Percentiles rank a stretch among this genome's conserved stretches.
phyloP scores from a whole-genome alignment of 2,329 filamentous ascomycete genomes.

The Aspergillus ustus region DNA sequence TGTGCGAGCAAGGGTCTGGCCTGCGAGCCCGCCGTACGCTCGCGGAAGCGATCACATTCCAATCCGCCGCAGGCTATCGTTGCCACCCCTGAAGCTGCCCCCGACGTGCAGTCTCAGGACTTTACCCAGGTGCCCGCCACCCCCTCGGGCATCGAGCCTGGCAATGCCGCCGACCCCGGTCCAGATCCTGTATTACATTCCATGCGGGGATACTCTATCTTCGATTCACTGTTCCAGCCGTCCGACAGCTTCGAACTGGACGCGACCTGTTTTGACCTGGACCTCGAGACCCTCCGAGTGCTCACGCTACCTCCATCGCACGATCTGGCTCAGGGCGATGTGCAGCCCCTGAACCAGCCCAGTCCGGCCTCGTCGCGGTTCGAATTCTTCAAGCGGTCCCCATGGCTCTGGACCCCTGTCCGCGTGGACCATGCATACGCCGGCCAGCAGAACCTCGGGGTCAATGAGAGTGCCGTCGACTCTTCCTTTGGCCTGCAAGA shows the following conservation, averaged over 20 bases:
- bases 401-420: constrained; percentile 8
- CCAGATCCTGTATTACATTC: too few species aligned
- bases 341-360: neutral
- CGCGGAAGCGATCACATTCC: too few species aligned
- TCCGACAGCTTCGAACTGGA: neutral
- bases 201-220: too few species aligned
- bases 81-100: too few species aligned
- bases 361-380: constrained; percentile 2
- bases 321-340: too few species aligned
- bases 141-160: too few species aligned
- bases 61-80: too few species aligned
- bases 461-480: constrained; percentile 1
- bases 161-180: too few species aligned
- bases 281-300: constrained; percentile 6
- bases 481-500: neutral
- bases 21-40: neutral
- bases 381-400: constrained; percentile 4
- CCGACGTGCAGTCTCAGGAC: too few species aligned
- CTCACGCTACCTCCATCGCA: neutral
- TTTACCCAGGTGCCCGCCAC: too few species aligned
- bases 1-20: neutral
- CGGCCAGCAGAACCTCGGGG: neutral
- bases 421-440: constrained; percentile 4
- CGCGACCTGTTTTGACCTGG: neutral
- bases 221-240: neutral